phyloP scores from a whole-genome alignment of 2,329 filamentous ascomycete species.

The Parastagonospora nodorum region DNA sequence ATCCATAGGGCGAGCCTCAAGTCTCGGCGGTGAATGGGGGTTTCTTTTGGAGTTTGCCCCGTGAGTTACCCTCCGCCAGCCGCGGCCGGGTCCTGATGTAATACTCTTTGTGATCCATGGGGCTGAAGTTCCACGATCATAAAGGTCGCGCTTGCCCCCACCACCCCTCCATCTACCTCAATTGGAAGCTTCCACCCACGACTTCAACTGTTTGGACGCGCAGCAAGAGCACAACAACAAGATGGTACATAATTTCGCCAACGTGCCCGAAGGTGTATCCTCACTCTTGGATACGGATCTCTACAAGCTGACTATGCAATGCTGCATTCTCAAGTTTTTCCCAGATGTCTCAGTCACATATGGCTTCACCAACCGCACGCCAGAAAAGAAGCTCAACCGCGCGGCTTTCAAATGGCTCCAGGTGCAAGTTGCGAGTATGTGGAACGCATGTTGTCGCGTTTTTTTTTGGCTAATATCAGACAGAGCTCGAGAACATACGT shows the following conservation, averaged over 20 bases:
- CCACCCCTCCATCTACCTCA: conserved; percentile 33
- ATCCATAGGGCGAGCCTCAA: conserved; percentile 1
- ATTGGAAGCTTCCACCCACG: conserved; percentile 8
- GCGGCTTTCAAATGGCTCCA: conserved; percentile 84
- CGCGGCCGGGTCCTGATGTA: neutral
- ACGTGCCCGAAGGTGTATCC: conserved; percentile 46
- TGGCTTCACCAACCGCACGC: conserved; percentile 92
- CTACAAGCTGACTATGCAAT: conserved; percentile 99
- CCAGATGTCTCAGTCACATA: conserved; percentile 81
- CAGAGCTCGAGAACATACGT: conserved; percentile 80
- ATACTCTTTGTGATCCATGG: neutral
- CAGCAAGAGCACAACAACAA: conserved; percentile 2
- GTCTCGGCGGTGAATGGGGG: neutral
- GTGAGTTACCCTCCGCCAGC: neutral
- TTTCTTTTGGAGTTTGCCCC: neutral
- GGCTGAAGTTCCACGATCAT: neutral
- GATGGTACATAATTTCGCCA: conserved; percentile 29
- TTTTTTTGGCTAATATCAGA: conserved; percentile 7
- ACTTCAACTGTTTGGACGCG: conserved; percentile 3
- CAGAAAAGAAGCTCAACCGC: conserved; percentile 86
- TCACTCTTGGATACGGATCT: conserved; percentile 66
- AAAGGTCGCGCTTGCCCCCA: conserved; percentile 25
- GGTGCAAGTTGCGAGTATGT: conserved; percentile 76
- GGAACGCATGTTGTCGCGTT: neutral
- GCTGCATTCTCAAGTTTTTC: conserved; percentile 83